Conservation (phyloP, 2,329 filamentous ascomycete genomes). For the Bretziella fagacearum region DNA sequence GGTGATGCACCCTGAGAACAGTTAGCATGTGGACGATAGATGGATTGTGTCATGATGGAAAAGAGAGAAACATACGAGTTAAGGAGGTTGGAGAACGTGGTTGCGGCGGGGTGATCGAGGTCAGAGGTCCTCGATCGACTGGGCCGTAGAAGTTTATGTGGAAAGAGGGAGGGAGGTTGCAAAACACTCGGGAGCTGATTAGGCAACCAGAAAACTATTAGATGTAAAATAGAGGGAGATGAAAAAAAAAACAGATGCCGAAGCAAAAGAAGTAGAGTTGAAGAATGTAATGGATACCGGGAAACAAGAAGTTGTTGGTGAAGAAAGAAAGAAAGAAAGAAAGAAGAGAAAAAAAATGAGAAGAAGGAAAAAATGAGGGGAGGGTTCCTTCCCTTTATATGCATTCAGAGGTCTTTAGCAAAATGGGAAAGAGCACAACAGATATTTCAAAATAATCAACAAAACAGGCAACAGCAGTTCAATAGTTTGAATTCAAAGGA, state of each 20-base stretch:
- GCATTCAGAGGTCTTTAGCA: too few species aligned
- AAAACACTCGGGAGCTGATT: slow-evolving; percentile 9
- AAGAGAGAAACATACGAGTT: slow-evolving; percentile 60
- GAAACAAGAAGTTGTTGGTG: slow-evolving; percentile 6
- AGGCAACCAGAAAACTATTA: slow-evolving; percentile 4
- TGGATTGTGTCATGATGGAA: background rate
- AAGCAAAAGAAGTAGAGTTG: slow-evolving; percentile 2
- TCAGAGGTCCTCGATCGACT: slow-evolving; percentile 14
- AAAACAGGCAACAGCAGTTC: too few species aligned
- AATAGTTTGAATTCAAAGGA: too few species aligned
- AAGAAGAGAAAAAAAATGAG: background rate
- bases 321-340: slow-evolving; percentile 5
- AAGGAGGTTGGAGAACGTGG: slow-evolving; percentile 94
- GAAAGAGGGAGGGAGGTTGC: background rate
- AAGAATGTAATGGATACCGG: background rate
- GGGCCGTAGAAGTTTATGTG: background rate
- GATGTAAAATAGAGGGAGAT: background rate
- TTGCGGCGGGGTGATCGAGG: slow-evolving; percentile 18
- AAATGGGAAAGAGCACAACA: too few species aligned
- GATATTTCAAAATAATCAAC: too few species aligned
- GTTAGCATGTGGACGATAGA: slow-evolving; percentile 6
- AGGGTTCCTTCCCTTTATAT: background rate
- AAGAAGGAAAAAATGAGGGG: background rate
- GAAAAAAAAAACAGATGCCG: background rate
- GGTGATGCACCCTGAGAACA: slow-evolving; percentile 59